Base-by-base conservation (phyloP, 768 basidiomycete genomes). In the Cyclocybe cylindracea region DNA sequence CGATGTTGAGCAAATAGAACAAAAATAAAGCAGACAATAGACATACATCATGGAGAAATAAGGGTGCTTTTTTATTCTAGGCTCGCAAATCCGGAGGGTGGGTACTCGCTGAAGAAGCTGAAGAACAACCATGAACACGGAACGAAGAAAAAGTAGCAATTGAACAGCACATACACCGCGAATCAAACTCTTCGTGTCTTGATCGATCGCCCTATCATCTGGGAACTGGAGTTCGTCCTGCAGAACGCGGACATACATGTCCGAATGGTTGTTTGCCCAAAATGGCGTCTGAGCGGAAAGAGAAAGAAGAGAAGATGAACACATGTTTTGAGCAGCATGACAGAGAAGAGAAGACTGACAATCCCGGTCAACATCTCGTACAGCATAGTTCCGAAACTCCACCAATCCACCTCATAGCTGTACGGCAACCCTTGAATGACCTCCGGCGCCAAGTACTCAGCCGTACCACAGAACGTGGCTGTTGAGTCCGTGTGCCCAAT, bases 321-420 rank as follows among this genome's bases (percentile, higher is more conserved):
- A 24, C 16, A 13, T 13, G 31, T 11, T n/a, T 24, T 24, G 49
- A 55, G 41, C 6, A 39, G 46, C 29, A 42, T 32, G 57, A 42
- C 44, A n/a, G 61, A 48, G 41, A 61, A 44, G 34, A 53, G 32
- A 48, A 47, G 42, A 84, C 89, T 76, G 69, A 95, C 94, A 58
- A 95, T 89, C 24, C 96, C 96, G 36, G 91, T 91, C 70, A 98
- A 73, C 89, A 97, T 96, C 75, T 98, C 96, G 66, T 91, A 94
- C 53, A 98, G 72, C 90, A 98, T 96, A 55, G 96, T 98, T 34
- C 96, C 96, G 62, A 96, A 89, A 58, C 89, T 91, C 95, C 94
- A 99, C 91, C 94, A 96, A 67, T 98, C 96, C 16, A 96, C 93
- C 59, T 94, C 92, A 63, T 94, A 98, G 57, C 87, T 87, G 65